Conservation (phyloP, 257 asterid species). For the Fraxinus anomala region DNA sequence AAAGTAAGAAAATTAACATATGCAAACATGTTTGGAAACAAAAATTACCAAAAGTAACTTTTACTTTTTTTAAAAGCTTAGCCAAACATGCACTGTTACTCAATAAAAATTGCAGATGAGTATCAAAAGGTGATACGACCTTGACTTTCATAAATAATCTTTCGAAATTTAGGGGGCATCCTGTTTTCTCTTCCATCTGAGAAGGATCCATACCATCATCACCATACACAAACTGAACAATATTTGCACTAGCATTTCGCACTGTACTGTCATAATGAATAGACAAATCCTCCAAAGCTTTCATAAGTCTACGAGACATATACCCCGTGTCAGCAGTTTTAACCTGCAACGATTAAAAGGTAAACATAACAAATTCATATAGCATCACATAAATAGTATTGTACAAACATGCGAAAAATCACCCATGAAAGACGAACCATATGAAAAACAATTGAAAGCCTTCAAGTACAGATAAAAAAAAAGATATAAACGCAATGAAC, state of each 20-base stretch:
- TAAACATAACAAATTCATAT: background rate
- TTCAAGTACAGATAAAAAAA: background rate
- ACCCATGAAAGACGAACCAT: background rate
- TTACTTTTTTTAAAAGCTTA: background rate
- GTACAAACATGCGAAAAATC: background rate
- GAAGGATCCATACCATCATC: conserved; percentile 98
- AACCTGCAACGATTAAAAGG: conserved; percentile 55
- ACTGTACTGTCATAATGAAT: conserved; percentile 83
- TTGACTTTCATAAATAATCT: conserved; percentile 88
- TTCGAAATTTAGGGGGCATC: conserved; percentile 80
- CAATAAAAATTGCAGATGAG: background rate
- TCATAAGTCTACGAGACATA: conserved; percentile 97
- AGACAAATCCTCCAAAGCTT: conserved; percentile 87
- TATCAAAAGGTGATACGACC: conserved; percentile 43
- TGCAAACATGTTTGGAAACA: background rate
- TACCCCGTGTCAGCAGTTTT: conserved; percentile 99
- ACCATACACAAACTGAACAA: conserved; percentile 84
- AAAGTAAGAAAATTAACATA: background rate
- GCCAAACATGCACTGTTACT: background rate
- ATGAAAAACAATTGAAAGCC: background rate
- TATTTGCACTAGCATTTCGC: conserved; percentile 80
- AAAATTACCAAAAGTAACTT: background rate
- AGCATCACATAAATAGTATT: background rate
- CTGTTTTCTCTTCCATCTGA: conserved; percentile 91
- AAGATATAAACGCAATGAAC: background rate